Percentiles rank a stretch among this genome's conserved stretches.
These are phyloP conservation scores for Pontederia crassipes DNA, from an alignment of 176 grass and related monocot genomes.

Conservation along the genomic window DNA sequence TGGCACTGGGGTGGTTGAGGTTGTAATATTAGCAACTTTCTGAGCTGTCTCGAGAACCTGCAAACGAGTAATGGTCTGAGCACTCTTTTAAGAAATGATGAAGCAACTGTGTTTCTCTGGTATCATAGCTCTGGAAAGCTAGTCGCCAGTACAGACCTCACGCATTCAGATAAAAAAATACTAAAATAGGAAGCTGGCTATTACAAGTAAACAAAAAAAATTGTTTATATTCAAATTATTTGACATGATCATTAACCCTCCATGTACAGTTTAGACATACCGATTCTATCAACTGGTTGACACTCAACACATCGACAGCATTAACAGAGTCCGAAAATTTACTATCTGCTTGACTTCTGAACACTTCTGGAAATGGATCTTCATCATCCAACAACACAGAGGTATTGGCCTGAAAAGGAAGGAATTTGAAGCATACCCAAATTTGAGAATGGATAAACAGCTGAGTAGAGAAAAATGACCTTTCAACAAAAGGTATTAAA, in stretches of 20 bases:
- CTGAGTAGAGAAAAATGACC: constrained; percentile 10
- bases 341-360: constrained; percentile 59
- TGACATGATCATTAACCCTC: not conserved
- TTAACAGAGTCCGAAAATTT: constrained; percentile 65
- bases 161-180: too few species aligned
- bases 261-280: constrained; percentile 30
- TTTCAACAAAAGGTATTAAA: too few species aligned
- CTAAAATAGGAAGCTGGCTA: too few species aligned
- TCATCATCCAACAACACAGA: constrained; percentile 64
- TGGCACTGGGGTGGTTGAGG: constrained; percentile 45
- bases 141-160: too few species aligned
- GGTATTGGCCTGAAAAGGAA: constrained; percentile 51
- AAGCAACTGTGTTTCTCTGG: too few species aligned
- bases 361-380: constrained; percentile 48
- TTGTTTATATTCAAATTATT: not conserved
- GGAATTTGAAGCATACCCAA: not conserved
- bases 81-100: too few species aligned
- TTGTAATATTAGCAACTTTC: constrained; percentile 44
- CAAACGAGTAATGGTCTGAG: not conserved
- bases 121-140: not conserved
- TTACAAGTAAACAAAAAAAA: too few species aligned
- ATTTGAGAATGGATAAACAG: not conserved
- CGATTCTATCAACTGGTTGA: constrained; percentile 89
- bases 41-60: constrained; percentile 80
- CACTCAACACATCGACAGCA: constrained; percentile 63